A percentile compares a stretch with the other conserved stretches of the same genome.
Conservation (phyloP, 352 stramenopile species). For the Phytophthora cajani region DNA sequence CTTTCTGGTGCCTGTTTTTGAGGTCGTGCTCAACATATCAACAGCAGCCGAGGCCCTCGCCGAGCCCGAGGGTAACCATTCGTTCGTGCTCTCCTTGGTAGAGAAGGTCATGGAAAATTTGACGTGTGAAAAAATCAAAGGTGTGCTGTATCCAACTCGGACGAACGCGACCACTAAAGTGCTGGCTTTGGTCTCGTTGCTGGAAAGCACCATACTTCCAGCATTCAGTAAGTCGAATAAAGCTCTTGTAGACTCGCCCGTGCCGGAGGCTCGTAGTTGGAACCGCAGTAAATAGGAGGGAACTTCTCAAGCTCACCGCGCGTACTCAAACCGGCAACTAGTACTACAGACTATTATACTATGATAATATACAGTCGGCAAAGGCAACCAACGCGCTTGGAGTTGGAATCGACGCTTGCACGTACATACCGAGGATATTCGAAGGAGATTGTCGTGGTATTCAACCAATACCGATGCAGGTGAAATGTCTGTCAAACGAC, state of each 20-base stretch:
- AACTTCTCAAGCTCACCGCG: constrained; percentile 6
- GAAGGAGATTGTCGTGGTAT: too few species aligned
- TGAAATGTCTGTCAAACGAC: too few species aligned
- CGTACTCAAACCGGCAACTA: constrained; percentile 2
- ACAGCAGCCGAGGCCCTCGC: not conserved
- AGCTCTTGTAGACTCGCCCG: not conserved
- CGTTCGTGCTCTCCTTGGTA: too few species aligned
- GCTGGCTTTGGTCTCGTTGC: not conserved
- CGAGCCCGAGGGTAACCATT: not conserved
- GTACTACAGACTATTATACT: not conserved
- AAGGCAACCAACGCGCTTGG: constrained; percentile 4
- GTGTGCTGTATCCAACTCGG: too few species aligned
- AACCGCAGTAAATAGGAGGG: constrained; percentile 13
- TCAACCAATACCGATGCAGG: too few species aligned
- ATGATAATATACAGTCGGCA: constrained; percentile 6
- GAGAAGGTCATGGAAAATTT: too few species aligned
- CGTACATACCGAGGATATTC: constrained; percentile 15
- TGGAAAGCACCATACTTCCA: constrained; percentile 6
- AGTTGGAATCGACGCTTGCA: constrained; percentile 17
- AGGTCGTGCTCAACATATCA: not conserved
- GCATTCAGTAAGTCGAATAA: not conserved
- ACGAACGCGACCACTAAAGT: not conserved
- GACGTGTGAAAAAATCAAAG: too few species aligned
- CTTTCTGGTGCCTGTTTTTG: not conserved
- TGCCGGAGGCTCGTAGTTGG: constrained; percentile 3